Evolutionary conservation across 306 rosid genomes (phyloP).

Genomic region (Cyclanthera cordifolia): DNA sequence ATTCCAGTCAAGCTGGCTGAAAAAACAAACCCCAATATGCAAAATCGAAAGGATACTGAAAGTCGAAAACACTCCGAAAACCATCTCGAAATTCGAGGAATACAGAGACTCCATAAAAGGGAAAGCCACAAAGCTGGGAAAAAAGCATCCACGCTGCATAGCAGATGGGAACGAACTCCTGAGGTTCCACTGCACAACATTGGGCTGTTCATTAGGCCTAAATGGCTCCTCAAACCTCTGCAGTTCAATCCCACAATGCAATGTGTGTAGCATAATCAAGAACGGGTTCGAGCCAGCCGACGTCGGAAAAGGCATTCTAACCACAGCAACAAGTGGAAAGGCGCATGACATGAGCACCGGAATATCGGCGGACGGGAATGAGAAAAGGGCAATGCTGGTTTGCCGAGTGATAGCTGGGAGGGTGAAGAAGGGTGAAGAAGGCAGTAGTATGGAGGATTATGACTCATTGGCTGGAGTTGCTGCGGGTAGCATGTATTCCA

Average conservation of each 20-base stretch:
- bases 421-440: constrained; percentile 72
- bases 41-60: constrained; percentile 80
- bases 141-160: constrained; percentile 80
- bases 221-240: constrained; percentile 80
- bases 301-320: constrained; percentile 44
- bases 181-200: constrained; percentile 74
- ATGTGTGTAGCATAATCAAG: constrained; percentile 58
- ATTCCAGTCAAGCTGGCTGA: constrained; percentile 96
- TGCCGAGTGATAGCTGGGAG: constrained; percentile 96
- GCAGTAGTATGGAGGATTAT: constrained; percentile 47
- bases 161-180: constrained; percentile 95
- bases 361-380: constrained; percentile 17
- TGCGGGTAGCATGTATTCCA: constrained; percentile 77
- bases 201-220: constrained; percentile 67
- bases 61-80: constrained; percentile 73
- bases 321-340: constrained; percentile 82
- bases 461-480: constrained; percentile 66
- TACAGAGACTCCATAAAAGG: constrained; percentile 77
- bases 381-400: constrained; percentile 82
- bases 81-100: constrained; percentile 70
- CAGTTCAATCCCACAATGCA: constrained; percentile 58
- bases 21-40: constrained; percentile 76
- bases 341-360: constrained; percentile 71
- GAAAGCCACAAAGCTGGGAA: constrained; percentile 55
- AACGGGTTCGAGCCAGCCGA: constrained; percentile 40